These are phyloP conservation scores for Fulvia fulva DNA, from an alignment of 2,329 filamentous ascomycete species.

Conservation along the genomic window DNA sequence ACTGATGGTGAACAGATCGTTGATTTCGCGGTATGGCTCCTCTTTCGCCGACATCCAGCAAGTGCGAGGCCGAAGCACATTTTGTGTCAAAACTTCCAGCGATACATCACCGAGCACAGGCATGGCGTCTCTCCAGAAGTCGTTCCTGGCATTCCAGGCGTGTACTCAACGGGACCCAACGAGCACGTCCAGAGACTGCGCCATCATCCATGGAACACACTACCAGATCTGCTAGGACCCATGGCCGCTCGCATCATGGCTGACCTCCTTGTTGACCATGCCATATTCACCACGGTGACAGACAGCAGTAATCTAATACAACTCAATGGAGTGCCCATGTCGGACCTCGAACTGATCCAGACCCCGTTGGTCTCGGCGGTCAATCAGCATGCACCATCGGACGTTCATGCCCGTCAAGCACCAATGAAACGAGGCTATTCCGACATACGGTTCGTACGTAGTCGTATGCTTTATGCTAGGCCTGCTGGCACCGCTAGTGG, in stretches of 20 bases:
- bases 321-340: conserved; percentile 66
- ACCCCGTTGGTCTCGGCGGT: not conserved
- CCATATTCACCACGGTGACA: conserved; percentile 65
- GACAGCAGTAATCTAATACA: conserved; percentile 67
- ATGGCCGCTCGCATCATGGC: conserved; percentile 75
- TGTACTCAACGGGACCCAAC: conserved; percentile 64
- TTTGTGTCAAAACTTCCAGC: conserved; percentile 78
- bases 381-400: no score
- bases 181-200: conserved; percentile 67
- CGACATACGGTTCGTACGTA: conserved; percentile 69
- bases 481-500: conserved; percentile 66
- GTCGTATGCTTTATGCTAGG: conserved; percentile 80
- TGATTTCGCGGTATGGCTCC: conserved; percentile 60
- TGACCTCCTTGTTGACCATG: conserved; percentile 70
- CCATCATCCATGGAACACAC: conserved; percentile 65
- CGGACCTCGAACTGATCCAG: conserved; percentile 37
- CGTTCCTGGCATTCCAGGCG: conserved; percentile 57
- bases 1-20: conserved; percentile 39
- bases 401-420: not conserved
- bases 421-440: conserved; percentile 13
- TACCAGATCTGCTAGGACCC: conserved; percentile 70
- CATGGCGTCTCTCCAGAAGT: conserved; percentile 33
- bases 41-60: conserved; percentile 60
- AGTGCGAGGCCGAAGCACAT: conserved; percentile 63
- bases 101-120: conserved; percentile 34